A percentile compares a stretch with the other conserved stretches of the same genome.
Conservation (phyloP, 805 yeast genomes). For the Metschnikowia gruessii region DNA sequence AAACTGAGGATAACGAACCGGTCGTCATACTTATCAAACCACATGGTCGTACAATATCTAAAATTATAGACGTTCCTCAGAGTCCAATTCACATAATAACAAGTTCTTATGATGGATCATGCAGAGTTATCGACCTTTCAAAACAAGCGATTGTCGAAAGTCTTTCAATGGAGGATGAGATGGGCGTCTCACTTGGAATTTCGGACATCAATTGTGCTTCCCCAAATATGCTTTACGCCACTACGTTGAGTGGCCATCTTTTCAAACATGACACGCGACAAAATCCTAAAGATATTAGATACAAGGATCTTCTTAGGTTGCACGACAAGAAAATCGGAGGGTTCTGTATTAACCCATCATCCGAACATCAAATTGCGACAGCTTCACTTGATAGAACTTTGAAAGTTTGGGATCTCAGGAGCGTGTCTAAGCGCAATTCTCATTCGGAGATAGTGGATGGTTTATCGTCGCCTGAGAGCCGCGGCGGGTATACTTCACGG, state of each 20-base stretch:
- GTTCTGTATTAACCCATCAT: slow-evolving; percentile 71
- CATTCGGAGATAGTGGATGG: slow-evolving; percentile 12
- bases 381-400: slow-evolving; percentile 86
- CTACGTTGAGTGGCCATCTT: slow-evolving; percentile 80
- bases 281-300: slow-evolving; percentile 27
- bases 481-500: slow-evolving; percentile 67
- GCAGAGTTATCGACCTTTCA: slow-evolving; percentile 67
- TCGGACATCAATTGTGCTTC: slow-evolving; percentile 65
- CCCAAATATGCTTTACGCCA: slow-evolving; percentile 57
- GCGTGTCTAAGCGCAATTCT: slow-evolving; percentile 26
- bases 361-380: slow-evolving; percentile 67
- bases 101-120: slow-evolving; percentile 84
- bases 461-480: slow-evolving; percentile 42
- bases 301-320: slow-evolving; percentile 48
- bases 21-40: slow-evolving; percentile 64
- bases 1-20: slow-evolving; percentile 38
- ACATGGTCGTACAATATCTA: slow-evolving; percentile 73
- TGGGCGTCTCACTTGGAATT: slow-evolving; percentile 53
- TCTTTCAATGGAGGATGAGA: slow-evolving; percentile 46
- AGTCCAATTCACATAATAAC: slow-evolving; percentile 58
- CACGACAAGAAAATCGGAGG: slow-evolving; percentile 94
- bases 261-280: slow-evolving; percentile 68
- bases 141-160: slow-evolving; percentile 56
- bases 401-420: slow-evolving; percentile 84
- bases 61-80: slow-evolving; percentile 51